Evolutionary conservation across 441 rosid species (phyloP).

Genomic region (Melastoma candidum): DNA sequence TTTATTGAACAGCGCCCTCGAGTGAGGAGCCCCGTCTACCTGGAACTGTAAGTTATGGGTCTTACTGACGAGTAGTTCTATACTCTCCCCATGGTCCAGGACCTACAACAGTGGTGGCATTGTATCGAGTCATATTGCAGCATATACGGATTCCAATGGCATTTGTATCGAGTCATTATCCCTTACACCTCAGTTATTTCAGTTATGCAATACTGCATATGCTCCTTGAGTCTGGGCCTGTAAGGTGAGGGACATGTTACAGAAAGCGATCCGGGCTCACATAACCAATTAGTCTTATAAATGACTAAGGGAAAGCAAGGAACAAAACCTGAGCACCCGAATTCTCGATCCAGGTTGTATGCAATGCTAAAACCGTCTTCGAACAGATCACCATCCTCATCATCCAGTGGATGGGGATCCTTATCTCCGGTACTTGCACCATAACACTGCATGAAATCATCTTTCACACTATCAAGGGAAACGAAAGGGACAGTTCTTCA

Average conservation of each 20-base stretch:
- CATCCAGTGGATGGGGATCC: constrained; percentile 68
- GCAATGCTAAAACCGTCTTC: constrained; percentile 90
- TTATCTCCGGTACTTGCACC: constrained; percentile 47
- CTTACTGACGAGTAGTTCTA: constrained; percentile 90
- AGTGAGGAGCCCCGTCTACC: constrained; percentile 22
- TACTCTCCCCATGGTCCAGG: constrained; percentile 91
- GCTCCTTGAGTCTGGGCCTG: constrained; percentile 96
- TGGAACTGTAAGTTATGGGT: constrained; percentile 86
- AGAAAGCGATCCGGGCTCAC: not conserved
- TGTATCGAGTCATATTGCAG: no score
- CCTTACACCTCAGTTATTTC: constrained; percentile 92
- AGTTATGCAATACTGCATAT: constrained; percentile 91
- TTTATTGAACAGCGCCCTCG: not conserved
- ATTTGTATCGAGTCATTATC: constrained; percentile 25
- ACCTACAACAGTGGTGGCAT: constrained; percentile 35
- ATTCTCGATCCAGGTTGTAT: constrained; percentile 94
- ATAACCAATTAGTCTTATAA: not conserved
- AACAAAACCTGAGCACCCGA: constrained; percentile 38
- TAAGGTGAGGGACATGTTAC: not conserved
- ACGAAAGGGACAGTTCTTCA: constrained; percentile 87
- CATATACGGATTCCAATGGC: no score
- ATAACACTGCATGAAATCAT: constrained; percentile 80
- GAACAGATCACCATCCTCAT: constrained; percentile 83
- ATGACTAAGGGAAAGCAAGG: not conserved
- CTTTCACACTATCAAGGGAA: constrained; percentile 85